Percentiles rank a stretch among this genome's conserved stretches.
Conservation (phyloP, 2,329 filamentous ascomycete genomes). For the Metarhizium robertsii region DNA sequence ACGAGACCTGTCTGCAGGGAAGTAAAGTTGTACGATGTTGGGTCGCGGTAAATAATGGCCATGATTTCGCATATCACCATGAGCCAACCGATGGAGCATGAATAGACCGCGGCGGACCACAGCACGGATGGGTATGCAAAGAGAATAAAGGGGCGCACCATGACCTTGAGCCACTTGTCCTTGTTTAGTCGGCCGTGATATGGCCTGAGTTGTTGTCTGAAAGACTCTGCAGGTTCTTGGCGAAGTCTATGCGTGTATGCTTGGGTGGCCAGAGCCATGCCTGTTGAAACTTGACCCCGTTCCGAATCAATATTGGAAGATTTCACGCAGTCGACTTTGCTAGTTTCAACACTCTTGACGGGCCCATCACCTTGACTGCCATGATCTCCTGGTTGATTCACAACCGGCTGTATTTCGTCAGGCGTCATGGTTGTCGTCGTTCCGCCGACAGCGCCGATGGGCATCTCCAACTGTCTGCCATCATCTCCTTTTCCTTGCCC, state of each 20-base stretch:
- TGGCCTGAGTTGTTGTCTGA: conserved; percentile 61
- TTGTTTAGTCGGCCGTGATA: conserved; percentile 71
- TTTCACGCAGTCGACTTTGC: neutral
- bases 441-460: too few species aligned
- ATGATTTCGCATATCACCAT: conserved; percentile 90
- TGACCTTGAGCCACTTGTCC: conserved; percentile 73
- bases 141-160: conserved; percentile 72
- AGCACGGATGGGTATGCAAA: conserved; percentile 82
- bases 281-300: conserved; percentile 26
- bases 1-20: conserved; percentile 74
- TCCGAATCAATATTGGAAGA: conserved; percentile 30
- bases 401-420: neutral
- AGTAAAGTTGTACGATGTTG: conserved; percentile 67
- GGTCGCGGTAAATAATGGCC: conserved; percentile 65
- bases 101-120: conserved; percentile 79
- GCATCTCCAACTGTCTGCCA: neutral
- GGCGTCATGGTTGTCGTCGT: neutral
- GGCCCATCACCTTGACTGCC: neutral
- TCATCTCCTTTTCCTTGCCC: neutral
- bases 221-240: conserved; percentile 58
- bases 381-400: too few species aligned
- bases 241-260: conserved; percentile 65
- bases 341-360: neutral
- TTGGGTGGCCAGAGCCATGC: conserved; percentile 24
- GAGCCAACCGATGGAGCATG: conserved; percentile 86